Conservation (phyloP, 2,329 filamentous ascomycete genomes). For the Penicillium frequentans region DNA sequence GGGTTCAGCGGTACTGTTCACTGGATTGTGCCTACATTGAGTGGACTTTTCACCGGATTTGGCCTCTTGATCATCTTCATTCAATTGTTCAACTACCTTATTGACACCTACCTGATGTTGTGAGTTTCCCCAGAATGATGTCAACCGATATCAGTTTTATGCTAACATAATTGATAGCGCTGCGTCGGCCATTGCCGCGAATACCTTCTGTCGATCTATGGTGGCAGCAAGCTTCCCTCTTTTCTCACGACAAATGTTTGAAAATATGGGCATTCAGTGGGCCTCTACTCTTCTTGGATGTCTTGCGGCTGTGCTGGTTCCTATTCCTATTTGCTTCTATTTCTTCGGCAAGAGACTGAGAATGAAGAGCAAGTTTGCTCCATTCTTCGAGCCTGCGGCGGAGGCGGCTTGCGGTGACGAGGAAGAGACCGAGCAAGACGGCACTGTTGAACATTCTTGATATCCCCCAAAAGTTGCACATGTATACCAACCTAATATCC, state of each 20-base stretch:
- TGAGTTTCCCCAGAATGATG: slow-evolving; percentile 21
- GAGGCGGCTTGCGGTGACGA: slow-evolving; percentile 42
- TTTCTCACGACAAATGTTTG: slow-evolving; percentile 57
- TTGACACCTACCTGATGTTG: slow-evolving; percentile 61
- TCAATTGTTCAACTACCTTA: slow-evolving; percentile 58
- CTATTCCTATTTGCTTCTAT: slow-evolving; percentile 41
- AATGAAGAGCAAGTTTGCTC: slow-evolving; percentile 28
- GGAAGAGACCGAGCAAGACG: slow-evolving; percentile 13
- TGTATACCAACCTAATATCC: neutral
- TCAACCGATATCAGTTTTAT: neutral
- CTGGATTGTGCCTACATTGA: slow-evolving; percentile 43
- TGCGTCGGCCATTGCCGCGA: slow-evolving; percentile 56
- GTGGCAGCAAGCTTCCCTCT: slow-evolving; percentile 55
- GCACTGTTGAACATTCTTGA: neutral
- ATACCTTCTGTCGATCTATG: slow-evolving; percentile 54
- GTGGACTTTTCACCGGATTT: slow-evolving; percentile 57
- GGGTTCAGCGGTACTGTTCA: slow-evolving; percentile 50
- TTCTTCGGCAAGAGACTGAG: slow-evolving; percentile 28
- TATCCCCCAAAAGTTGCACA: neutral
- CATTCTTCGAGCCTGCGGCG: slow-evolving; percentile 47
- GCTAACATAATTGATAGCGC: slow-evolving; percentile 32
- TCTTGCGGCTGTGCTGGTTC: slow-evolving; percentile 34
- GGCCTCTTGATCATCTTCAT: slow-evolving; percentile 61
- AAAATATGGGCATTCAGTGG: slow-evolving; percentile 37
- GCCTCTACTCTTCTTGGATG: slow-evolving; percentile 40